A percentile compares a stretch with the other conserved stretches of the same genome.
Evolutionary conservation across 805 yeast species (phyloP).

Genomic region (Diddensiella caesifluorescens): DNA sequence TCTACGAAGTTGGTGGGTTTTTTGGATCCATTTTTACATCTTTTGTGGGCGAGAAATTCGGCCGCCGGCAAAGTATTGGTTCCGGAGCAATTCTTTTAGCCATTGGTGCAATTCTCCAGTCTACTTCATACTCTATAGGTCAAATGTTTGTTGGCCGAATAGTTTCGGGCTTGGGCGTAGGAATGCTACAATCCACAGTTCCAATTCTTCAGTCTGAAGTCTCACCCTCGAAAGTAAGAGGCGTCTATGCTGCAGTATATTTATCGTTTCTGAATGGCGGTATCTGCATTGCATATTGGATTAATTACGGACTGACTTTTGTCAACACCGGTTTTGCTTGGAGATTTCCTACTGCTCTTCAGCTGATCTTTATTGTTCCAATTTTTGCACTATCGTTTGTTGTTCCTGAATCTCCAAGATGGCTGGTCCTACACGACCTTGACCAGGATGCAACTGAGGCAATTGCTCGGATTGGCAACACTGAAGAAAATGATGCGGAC

Average conservation of each 20-base stretch:
- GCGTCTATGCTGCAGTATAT: conserved; percentile 8
- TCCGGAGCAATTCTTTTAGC: conserved; percentile 4
- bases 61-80: conserved; percentile 8
- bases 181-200: conserved; percentile 28
- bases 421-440: conserved; percentile 8
- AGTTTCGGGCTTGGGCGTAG: conserved; percentile 72
- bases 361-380: conserved; percentile 43
- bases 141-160: conserved; percentile 61
- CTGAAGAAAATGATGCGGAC: background rate
- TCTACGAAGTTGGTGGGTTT: conserved; percentile 13
- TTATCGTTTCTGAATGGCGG: conserved; percentile 6
- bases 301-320: conserved; percentile 9
- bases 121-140: conserved; percentile 78
- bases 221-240: conserved; percentile 4
- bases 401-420: conserved; percentile 9
- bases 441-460: conserved; percentile 7
- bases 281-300: conserved; percentile 12
- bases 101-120: conserved; percentile 25
- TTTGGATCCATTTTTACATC: conserved; percentile 11
- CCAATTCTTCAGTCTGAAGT: conserved; percentile 8
- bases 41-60: conserved; percentile 8
- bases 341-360: conserved; percentile 69
- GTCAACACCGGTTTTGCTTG: conserved; percentile 37
- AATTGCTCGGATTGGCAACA: conserved; percentile 4
- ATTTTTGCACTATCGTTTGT: conserved; percentile 7